These are phyloP conservation scores for Volutella citrinella DNA, from an alignment of 2,329 filamentous ascomycete genomes.

Conservation along the genomic window DNA sequence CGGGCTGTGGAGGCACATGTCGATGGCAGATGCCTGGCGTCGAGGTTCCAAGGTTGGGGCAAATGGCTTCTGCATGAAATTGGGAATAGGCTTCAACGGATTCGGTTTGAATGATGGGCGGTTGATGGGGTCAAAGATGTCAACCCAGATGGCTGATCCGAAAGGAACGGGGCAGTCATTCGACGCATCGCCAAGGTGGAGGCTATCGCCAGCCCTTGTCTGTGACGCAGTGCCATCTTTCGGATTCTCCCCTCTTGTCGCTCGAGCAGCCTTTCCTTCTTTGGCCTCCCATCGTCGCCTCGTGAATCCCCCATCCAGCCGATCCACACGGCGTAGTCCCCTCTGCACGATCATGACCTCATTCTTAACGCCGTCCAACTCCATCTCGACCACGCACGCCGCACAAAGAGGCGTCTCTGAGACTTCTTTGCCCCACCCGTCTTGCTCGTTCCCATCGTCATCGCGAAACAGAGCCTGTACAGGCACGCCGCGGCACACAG, in stretches of 20 bases:
- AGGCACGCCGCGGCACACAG: slow-evolving; percentile 33
- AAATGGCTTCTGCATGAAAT: slow-evolving; percentile 39
- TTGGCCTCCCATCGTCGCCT: slow-evolving; percentile 40
- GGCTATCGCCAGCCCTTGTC: too few relatives aligned
- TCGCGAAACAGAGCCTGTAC: slow-evolving; percentile 33
- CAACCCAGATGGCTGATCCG: slow-evolving; percentile 45
- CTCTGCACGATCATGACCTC: slow-evolving; percentile 36
- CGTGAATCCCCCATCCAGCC: slow-evolving; percentile 45
- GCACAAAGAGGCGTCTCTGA: slow-evolving; percentile 47
- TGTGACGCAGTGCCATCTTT: slow-evolving; percentile 12
- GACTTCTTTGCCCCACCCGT: slow-evolving; percentile 38
- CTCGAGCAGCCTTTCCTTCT: slow-evolving; percentile 11
- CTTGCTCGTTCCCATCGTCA: slow-evolving; percentile 2
- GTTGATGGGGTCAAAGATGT: slow-evolving; percentile 47
- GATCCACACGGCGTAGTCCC: slow-evolving; percentile 42
- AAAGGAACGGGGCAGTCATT: slow-evolving; percentile 20
- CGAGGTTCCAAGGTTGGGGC: slow-evolving; percentile 11
- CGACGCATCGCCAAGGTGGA: slow-evolving; percentile 1
- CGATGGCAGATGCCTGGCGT: slow-evolving; percentile 7
- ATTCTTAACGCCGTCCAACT: slow-evolving; percentile 31
- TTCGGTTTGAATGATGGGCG: slow-evolving; percentile 45
- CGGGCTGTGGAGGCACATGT: slow-evolving; percentile 13
- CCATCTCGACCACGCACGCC: slow-evolving; percentile 41
- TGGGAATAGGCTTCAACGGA: slow-evolving; percentile 49
- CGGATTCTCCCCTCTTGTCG: slow-evolving; percentile 1